These are phyloP conservation scores for Fusarium camptoceras DNA, from an alignment of 2,329 filamentous ascomycete species.

Conservation along the genomic window DNA sequence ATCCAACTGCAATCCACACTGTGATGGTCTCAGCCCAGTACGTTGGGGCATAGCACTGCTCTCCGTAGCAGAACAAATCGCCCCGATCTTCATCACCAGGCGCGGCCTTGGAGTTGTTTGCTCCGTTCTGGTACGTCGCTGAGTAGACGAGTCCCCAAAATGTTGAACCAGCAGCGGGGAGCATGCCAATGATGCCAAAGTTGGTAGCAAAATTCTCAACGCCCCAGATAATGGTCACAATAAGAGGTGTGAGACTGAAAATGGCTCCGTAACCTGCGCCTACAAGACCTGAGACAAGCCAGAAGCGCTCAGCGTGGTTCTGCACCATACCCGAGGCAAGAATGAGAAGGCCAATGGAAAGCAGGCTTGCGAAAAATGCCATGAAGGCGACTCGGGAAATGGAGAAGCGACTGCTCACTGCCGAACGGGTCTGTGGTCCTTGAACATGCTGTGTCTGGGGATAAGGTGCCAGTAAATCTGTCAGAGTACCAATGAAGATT, in stretches of 20 bases:
- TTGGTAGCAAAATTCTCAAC: slow-evolving; percentile 99
- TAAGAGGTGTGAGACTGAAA: slow-evolving; percentile 89
- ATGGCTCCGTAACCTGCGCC: slow-evolving; percentile 93
- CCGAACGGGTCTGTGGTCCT: slow-evolving; percentile 51
- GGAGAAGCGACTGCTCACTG: slow-evolving; percentile 58
- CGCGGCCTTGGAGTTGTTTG: slow-evolving; percentile 55
- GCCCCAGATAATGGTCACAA: slow-evolving; percentile 97
- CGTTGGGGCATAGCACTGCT: slow-evolving; percentile 80
- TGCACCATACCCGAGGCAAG: slow-evolving; percentile 82
- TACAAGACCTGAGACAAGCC: slow-evolving; percentile 84
- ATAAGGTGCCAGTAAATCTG: slow-evolving; percentile 83
- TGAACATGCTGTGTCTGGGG: slow-evolving; percentile 70
- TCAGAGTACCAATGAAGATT: slow-evolving; percentile 88
- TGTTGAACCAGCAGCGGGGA: slow-evolving; percentile 87
- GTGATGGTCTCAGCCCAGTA: slow-evolving; percentile 89
- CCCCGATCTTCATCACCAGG: slow-evolving; percentile 51
- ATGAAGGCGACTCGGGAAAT: slow-evolving; percentile 86
- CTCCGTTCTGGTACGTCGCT: slow-evolving; percentile 78
- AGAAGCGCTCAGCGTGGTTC: slow-evolving; percentile 81
- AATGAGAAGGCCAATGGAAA: slow-evolving; percentile 80
- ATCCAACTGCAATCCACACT: slow-evolving; percentile 79
- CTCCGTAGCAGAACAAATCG: slow-evolving; percentile 81
- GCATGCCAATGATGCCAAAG: slow-evolving; percentile 94
- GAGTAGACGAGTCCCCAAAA: slow-evolving; percentile 94
- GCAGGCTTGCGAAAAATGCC: slow-evolving; percentile 76